Percentiles rank a stretch among this genome's conserved stretches.
Conservation (phyloP, 2,329 filamentous ascomycete genomes). For the Xylariaceae sp. region DNA sequence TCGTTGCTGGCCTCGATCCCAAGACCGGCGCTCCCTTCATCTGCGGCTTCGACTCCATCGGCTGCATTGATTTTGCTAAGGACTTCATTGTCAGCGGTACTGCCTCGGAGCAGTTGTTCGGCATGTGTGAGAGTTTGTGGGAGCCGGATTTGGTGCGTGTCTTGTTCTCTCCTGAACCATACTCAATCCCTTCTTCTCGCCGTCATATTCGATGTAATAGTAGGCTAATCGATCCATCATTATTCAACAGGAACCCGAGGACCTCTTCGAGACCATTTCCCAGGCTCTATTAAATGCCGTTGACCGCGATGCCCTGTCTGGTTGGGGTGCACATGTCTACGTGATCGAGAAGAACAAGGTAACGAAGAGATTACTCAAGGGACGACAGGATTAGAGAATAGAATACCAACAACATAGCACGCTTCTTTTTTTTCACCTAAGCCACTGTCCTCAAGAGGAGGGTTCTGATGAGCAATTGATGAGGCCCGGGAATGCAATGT, state of each 20-base stretch:
- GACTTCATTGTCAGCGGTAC: conserved; percentile 98
- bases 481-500: conserved; percentile 1
- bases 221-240: conserved; percentile 5
- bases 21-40: conserved; percentile 95
- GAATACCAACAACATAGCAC: background rate
- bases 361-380: conserved; percentile 97
- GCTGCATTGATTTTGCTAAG: conserved; percentile 98
- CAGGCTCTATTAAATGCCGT: conserved; percentile 93
- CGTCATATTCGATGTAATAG: background rate
- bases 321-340: conserved; percentile 98
- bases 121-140: conserved; percentile 97
- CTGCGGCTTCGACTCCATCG: conserved; percentile 98
- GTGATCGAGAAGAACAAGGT: conserved; percentile 99
- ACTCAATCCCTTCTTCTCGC: background rate
- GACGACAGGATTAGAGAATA: conserved; percentile 73
- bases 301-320: conserved; percentile 91
- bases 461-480: background rate
- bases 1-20: conserved; percentile 90
- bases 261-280: conserved; percentile 97
- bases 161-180: background rate
- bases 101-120: conserved; percentile 94
- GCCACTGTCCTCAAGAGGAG: background rate
- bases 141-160: conserved; percentile 84
- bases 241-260: conserved; percentile 66
- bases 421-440: background rate